phyloP scores from a whole-genome alignment of 805 yeast genomes.

The Wickerhamiella alocasiicola region DNA sequence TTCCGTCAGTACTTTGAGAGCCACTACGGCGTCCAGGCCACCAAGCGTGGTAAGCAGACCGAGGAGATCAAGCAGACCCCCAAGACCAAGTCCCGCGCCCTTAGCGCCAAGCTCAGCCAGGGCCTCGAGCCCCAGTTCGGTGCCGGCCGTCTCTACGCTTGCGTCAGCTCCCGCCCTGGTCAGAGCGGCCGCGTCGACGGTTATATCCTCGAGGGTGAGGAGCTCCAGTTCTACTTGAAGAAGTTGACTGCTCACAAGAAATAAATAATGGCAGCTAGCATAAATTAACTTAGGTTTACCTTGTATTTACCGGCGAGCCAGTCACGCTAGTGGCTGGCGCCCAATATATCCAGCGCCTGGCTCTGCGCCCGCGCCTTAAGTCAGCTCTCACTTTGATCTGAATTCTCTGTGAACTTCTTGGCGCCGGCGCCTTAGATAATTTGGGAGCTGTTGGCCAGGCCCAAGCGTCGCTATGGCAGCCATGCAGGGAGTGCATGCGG shows the following conservation, averaged over 20 bases:
- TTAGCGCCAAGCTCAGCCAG: constrained; percentile 69
- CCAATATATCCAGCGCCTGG: too few species aligned
- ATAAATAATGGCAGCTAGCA: constrained; percentile 32
- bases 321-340: too few species aligned
- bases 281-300: constrained; percentile 8
- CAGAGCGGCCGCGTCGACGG: constrained; percentile 99
- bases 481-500: too few species aligned
- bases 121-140: constrained; percentile 94
- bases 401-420: too few species aligned
- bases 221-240: constrained; percentile 99
- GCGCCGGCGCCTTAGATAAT: too few species aligned
- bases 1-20: constrained; percentile 99
- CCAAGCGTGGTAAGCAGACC: constrained; percentile 48
- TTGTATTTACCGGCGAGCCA: too few species aligned
- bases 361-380: too few species aligned
- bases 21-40: constrained; percentile 77
- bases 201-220: constrained; percentile 99
- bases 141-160: constrained; percentile 98
- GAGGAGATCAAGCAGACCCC: constrained; percentile 80
- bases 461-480: too few species aligned
- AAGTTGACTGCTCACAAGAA: constrained; percentile 94
- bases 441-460: too few species aligned
- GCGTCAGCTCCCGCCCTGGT: constrained; percentile 99
- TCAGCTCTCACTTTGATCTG: too few species aligned
- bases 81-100: constrained; percentile 52